Conservation (phyloP, 140 eudicot genomes). For the Ambrosia hybrid region DNA sequence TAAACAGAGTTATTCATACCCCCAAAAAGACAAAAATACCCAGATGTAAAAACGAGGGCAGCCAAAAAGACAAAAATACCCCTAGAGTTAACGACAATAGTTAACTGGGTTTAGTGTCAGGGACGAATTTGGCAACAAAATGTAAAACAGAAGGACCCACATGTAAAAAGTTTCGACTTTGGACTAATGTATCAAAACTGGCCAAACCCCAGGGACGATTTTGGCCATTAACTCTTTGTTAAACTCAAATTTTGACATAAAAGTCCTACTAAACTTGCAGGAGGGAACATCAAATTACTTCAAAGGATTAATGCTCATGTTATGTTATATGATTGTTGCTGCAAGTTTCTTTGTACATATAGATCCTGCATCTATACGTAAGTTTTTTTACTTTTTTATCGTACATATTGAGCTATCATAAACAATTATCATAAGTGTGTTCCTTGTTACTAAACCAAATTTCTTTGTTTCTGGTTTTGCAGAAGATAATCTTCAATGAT, state of each 20-base stretch:
- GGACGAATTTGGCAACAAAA: too few relatives aligned
- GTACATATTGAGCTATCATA: background rate
- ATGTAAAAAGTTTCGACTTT: too few relatives aligned
- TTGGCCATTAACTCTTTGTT: too few relatives aligned
- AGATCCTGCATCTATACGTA: slow-evolving; percentile 51
- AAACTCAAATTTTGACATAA: slow-evolving; percentile 11
- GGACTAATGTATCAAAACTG: too few relatives aligned
- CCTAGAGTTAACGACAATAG: too few relatives aligned
- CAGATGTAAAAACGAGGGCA: too few relatives aligned
- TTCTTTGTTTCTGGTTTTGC: slow-evolving; percentile 15
- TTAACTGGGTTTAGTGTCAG: too few relatives aligned
- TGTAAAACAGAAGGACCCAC: too few relatives aligned
- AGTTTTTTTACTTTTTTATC: slow-evolving; percentile 14
- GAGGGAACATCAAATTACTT: slow-evolving; percentile 88
- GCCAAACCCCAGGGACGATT: too few relatives aligned
- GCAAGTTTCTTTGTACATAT: slow-evolving; percentile 80
- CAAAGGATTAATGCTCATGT: slow-evolving; percentile 78
- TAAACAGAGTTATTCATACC: too few relatives aligned
- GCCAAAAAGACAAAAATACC: too few relatives aligned
- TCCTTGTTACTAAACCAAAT: slow-evolving; percentile 1
- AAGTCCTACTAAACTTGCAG: slow-evolving; percentile 36
- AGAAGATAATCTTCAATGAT: slow-evolving; percentile 33
- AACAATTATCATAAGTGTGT: slow-evolving; percentile 10
- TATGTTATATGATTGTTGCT: slow-evolving; percentile 79
- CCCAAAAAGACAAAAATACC: too few relatives aligned